A percentile compares a stretch with the other conserved stretches of the same genome.
Conservation (phyloP, 169 alveolate genomes). For the Eimeria zaria region DNA sequence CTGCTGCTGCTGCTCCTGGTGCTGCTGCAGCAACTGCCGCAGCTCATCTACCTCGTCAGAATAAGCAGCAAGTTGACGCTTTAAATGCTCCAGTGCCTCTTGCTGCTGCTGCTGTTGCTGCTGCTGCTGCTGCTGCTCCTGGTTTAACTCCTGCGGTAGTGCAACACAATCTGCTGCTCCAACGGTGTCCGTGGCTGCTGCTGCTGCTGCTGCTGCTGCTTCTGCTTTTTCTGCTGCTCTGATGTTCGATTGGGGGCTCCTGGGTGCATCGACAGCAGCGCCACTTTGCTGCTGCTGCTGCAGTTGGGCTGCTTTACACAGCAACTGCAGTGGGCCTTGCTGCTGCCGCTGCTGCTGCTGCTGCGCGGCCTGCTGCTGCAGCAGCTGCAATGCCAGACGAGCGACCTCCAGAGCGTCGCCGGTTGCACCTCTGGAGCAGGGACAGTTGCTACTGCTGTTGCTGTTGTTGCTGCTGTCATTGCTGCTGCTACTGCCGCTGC, state of each 20-base stretch:
- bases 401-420: conserved; percentile 33
- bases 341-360: too few species aligned
- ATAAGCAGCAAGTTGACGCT: conserved; percentile 18
- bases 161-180: background rate
- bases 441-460: conserved; percentile 44
- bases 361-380: conserved; percentile 43
- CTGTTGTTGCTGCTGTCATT: conserved; percentile 2
- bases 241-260: background rate
- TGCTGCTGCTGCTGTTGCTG: conserved; percentile 46
- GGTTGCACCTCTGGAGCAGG: background rate
- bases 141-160: background rate
- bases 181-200: too few species aligned
- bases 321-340: background rate
- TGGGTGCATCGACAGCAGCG: too few species aligned
- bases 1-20: conserved; percentile 41
- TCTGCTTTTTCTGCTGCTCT: background rate
- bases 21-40: conserved; percentile 65
- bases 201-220: too few species aligned
- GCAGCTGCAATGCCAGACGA: conserved; percentile 34
- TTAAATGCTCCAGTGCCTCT: conserved; percentile 10
- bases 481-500: background rate
- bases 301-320: background rate
- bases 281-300: conserved; percentile 24
- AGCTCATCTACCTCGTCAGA: conserved; percentile 33
- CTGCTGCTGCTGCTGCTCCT: conserved; percentile 8